A percentile compares a stretch with the other conserved stretches of the same genome.
Conservation (phyloP, 2,329 filamentous ascomycete genomes). For the Passalora sequoiae region DNA sequence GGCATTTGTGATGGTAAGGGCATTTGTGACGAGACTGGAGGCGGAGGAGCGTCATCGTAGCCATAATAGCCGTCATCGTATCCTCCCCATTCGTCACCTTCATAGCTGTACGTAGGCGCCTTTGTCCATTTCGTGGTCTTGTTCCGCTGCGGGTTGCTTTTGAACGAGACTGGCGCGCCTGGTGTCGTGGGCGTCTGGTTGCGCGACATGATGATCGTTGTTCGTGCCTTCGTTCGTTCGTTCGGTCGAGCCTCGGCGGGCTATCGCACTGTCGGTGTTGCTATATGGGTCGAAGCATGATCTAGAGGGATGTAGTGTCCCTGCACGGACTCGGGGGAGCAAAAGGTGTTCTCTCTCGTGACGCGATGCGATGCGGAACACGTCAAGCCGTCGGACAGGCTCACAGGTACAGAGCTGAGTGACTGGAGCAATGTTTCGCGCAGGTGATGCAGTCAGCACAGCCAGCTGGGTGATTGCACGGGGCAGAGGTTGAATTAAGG, state of each 20-base stretch:
- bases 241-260: not conserved
- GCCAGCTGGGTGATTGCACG: too few relatives aligned
- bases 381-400: too few relatives aligned
- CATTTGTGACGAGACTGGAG: too few relatives aligned
- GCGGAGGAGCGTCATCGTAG: constrained; percentile 40
- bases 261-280: not conserved
- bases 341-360: not conserved
- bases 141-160: constrained; percentile 77
- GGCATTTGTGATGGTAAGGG: constrained; percentile 12
- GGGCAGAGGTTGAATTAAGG: too few relatives aligned
- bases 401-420: too few relatives aligned
- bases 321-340: too few relatives aligned
- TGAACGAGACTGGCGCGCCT: constrained; percentile 53
- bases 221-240: too few relatives aligned
- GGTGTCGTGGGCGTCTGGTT: constrained; percentile 14
- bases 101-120: constrained; percentile 79
- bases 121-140: constrained; percentile 96
- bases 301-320: not conserved
- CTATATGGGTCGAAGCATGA: constrained; percentile 3
- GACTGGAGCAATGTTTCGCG: too few relatives aligned
- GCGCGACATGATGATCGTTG: constrained; percentile 19
- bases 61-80: constrained; percentile 53
- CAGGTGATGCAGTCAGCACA: too few relatives aligned
- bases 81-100: constrained; percentile 88
- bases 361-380: not conserved